These are phyloP conservation scores for Colletotrichum lentis DNA, from an alignment of 2,329 filamentous ascomycete genomes.

Conservation along the genomic window DNA sequence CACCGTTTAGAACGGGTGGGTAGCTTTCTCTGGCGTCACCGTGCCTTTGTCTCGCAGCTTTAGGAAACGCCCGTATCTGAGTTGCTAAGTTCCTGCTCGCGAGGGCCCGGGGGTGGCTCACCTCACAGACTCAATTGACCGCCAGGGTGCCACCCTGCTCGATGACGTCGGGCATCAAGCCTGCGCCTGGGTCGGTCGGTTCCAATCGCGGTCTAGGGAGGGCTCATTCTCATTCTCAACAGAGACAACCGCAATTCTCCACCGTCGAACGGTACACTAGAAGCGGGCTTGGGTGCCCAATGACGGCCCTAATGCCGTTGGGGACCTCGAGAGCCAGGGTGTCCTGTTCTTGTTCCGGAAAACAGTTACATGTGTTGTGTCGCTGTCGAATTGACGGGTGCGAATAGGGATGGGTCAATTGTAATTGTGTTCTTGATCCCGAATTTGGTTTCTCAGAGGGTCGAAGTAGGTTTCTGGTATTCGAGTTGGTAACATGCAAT, in stretches of 20 bases:
- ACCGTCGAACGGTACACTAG: conserved; percentile 5
- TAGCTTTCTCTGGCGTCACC: conserved; percentile 6
- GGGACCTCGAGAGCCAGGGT: conserved; percentile 9
- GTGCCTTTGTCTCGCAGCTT: conserved; percentile 1
- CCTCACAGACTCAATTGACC: conserved; percentile 10
- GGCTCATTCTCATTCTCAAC: neutral
- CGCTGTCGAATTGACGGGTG: neutral
- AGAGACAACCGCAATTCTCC: conserved; percentile 17
- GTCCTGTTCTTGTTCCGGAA: conserved; percentile 1
- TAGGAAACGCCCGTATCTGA: neutral
- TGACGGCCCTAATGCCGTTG: conserved; percentile 32
- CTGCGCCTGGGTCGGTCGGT: conserved; percentile 17
- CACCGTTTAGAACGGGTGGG: neutral
- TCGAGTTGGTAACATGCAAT: neutral
- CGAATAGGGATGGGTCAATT: too few relatives aligned
- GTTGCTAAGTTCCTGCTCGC: neutral
- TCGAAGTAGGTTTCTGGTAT: too few relatives aligned
- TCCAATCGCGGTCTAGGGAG: conserved; percentile 7
- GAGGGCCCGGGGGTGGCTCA: conserved; percentile 8
- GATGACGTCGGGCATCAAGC: conserved; percentile 37
- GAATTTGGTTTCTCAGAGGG: neutral
- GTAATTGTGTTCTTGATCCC: too few relatives aligned
- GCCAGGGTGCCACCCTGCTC: conserved; percentile 33
- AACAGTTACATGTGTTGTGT: neutral
- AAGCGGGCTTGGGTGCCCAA: conserved; percentile 28